Conservation (phyloP, 2,329 filamentous ascomycete genomes). For the Paracamarosporium sp. region DNA sequence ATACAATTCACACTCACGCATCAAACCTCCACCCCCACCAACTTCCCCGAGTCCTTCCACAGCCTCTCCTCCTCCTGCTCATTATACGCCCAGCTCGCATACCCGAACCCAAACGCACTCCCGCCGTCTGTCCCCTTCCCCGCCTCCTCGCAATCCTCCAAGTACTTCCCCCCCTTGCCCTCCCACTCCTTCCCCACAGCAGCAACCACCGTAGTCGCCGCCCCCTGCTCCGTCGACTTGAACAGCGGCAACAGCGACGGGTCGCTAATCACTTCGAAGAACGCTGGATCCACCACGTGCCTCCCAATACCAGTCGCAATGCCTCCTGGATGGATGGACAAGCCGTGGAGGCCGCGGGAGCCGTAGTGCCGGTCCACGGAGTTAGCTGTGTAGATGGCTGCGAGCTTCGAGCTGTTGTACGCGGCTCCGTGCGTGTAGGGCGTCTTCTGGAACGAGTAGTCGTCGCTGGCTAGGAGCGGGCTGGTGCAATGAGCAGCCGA, state of each 20-base stretch:
- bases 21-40: constrained; percentile 13
- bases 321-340: constrained; percentile 16
- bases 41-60: constrained; percentile 32
- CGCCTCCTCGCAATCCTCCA: constrained; percentile 35
- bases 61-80: constrained; percentile 35
- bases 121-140: constrained; percentile 11
- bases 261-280: not conserved
- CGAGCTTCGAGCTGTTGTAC: constrained; percentile 60
- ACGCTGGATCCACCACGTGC: constrained; percentile 5
- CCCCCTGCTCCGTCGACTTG: constrained; percentile 47
- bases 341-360: constrained; percentile 50
- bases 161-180: constrained; percentile 42
- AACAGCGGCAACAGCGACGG: constrained; percentile 11
- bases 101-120: constrained; percentile 11
- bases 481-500: constrained; percentile 45
- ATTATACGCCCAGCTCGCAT: constrained; percentile 33
- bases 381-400: constrained; percentile 60
- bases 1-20: not conserved
- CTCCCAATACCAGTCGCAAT: constrained; percentile 10
- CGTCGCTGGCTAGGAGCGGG: constrained; percentile 47
- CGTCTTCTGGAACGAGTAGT: constrained; percentile 46
- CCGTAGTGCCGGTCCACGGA: constrained; percentile 59
- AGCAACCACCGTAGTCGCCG: constrained; percentile 47
- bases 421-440: constrained; percentile 32
- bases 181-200: constrained; percentile 44